Conservation (phyloP, 2,329 filamentous ascomycete genomes). For the Alternaria alternata region DNA sequence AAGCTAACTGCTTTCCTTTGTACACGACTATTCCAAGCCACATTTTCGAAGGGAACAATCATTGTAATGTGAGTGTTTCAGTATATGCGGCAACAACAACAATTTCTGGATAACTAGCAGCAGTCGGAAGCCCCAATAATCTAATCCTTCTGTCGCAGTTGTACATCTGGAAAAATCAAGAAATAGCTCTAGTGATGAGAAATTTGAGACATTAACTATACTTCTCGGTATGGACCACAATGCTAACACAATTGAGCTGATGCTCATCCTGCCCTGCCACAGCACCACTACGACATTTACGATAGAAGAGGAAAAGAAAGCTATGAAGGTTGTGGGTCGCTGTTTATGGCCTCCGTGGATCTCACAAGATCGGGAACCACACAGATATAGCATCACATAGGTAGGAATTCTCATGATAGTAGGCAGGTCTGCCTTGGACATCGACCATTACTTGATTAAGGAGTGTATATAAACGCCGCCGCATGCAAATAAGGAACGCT, state of each 20-base stretch:
- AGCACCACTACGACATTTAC: not conserved
- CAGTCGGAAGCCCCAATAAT: too few species aligned
- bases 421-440: not conserved
- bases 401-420: not conserved
- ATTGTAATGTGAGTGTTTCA: too few species aligned
- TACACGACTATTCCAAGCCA: too few species aligned
- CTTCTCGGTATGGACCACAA: not conserved
- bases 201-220: not conserved
- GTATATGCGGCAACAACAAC: too few species aligned
- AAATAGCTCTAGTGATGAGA: not conserved
- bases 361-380: too few species aligned
- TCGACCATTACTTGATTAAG: constrained; percentile 18
- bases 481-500: constrained; percentile 9
- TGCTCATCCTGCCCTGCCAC: not conserved
- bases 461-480: constrained; percentile 18
- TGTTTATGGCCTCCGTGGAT: not conserved
- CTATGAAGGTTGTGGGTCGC: not conserved
- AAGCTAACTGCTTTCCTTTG: too few species aligned
- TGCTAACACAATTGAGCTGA: too few species aligned
- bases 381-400: not conserved
- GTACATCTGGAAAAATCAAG: too few species aligned
- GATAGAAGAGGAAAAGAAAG: not conserved
- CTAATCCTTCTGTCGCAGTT: too few species aligned
- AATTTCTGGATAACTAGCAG: too few species aligned
- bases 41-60: too few species aligned